Conservation (phyloP, 148 eudicot species). For the Persicaria maculosa region DNA sequence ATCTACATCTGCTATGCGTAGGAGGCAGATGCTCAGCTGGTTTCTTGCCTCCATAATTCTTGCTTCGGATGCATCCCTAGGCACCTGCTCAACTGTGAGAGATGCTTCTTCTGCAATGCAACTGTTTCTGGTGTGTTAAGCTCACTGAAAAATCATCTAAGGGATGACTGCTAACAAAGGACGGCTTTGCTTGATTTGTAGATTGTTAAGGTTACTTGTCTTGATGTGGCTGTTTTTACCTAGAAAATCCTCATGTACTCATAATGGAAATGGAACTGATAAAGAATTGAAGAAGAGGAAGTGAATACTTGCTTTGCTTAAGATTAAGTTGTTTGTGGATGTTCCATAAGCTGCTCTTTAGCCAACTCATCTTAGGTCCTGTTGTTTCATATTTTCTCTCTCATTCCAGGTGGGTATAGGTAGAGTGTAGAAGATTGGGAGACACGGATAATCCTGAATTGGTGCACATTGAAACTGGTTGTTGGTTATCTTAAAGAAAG, state of each 20-base stretch:
- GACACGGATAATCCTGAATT: constrained; percentile 96
- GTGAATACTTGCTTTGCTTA: too few species aligned
- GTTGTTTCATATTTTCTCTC: neutral
- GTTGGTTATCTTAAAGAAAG: constrained; percentile 95
- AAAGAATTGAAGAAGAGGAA: too few species aligned
- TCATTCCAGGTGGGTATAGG: constrained; percentile 82
- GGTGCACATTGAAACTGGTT: constrained; percentile 70
- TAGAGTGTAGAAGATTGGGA: constrained; percentile 83
- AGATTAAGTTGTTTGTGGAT: neutral
- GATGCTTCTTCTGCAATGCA: constrained; percentile 95
- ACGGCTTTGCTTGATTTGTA: too few species aligned
- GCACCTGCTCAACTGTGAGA: constrained; percentile 75
- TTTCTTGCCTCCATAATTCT: constrained; percentile 74
- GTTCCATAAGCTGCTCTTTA: neutral
- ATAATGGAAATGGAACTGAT: too few species aligned
- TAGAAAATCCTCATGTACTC: too few species aligned
- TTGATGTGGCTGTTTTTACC: too few species aligned
- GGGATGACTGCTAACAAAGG: too few species aligned
- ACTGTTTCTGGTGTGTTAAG: constrained; percentile 42
- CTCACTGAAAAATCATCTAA: constrained; percentile 19
- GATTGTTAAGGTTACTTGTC: too few species aligned
- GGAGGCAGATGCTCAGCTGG: constrained; percentile 52
- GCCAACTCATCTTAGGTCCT: neutral
- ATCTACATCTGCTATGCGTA: constrained; percentile 75
- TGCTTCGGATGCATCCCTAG: constrained; percentile 84